Percentiles rank a stretch among this genome's conserved stretches.
These are phyloP conservation scores for Nannizzia gypsea DNA, from an alignment of 2,329 filamentous ascomycete species.

Conservation along the genomic window DNA sequence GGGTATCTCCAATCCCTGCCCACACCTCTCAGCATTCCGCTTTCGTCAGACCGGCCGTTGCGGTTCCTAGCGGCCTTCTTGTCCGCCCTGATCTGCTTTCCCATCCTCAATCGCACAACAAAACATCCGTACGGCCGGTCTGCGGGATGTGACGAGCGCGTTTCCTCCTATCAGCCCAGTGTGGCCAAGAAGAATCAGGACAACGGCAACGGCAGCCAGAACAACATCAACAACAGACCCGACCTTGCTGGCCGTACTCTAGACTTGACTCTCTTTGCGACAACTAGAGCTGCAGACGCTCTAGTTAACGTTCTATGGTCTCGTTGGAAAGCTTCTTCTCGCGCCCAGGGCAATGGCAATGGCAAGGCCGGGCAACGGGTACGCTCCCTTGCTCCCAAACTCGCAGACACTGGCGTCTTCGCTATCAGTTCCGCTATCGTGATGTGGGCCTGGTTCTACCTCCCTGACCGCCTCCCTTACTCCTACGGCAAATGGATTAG, in stretches of 20 bases:
- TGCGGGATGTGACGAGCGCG: not conserved
- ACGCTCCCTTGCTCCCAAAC: constrained; percentile 31
- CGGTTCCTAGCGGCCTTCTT: constrained; percentile 37
- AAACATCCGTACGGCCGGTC: constrained; percentile 7
- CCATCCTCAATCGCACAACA: constrained; percentile 33
- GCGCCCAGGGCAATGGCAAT: constrained; percentile 19
- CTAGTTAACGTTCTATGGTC: constrained; percentile 55
- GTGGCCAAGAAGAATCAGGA: not conserved
- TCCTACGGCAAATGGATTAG: constrained; percentile 75
- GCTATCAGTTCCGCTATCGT: constrained; percentile 59
- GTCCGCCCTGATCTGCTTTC: constrained; percentile 40
- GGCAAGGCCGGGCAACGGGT: constrained; percentile 19
- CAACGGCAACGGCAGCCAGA: not conserved
- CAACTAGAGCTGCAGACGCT: constrained; percentile 60
- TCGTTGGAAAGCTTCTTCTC: constrained; percentile 31
- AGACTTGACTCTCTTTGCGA: constrained; percentile 69
- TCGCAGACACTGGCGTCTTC: constrained; percentile 60
- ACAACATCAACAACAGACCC: constrained; percentile 13
- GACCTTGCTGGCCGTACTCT: constrained; percentile 58
- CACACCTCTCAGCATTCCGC: not conserved
- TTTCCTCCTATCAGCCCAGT: not conserved
- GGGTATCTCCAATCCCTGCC: not conserved
- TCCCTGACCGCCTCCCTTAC: constrained; percentile 55
- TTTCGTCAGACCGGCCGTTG: constrained; percentile 10
- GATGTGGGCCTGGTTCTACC: constrained; percentile 86